Evolutionary conservation across 768 basidiomycete species (phyloP), one percentile per base, ranked within the genome.

Genomic region (Gymnopilus dilepis): DNA sequence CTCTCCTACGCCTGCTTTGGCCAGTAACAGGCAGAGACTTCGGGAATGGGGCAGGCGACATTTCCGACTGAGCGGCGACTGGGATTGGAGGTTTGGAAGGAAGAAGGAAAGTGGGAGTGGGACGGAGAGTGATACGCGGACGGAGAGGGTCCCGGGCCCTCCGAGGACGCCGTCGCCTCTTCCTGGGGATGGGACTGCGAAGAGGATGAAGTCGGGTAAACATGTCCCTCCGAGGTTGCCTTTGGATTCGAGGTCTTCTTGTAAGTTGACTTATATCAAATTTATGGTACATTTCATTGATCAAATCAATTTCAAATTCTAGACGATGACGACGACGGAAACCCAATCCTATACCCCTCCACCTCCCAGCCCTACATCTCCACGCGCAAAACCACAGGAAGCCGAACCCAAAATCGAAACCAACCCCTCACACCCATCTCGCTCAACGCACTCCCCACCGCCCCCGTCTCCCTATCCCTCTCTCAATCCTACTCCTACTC

Each of bases 21-120:
- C n/a, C n/a, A n/a, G n/a, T n/a, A n/a, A 69, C 30, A 74, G 70
- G 54, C 68, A 60, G 28, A 75, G 80, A 0, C 70, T 82, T 65
- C 78, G 80, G 50, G 83, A 83, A 59, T 88, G 86, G 88, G 78
- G 87, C 0, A 76, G 77, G 57, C 79, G 85, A 8, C 81, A 84
- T 60, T 70, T 88, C 28, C 86, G 81, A 59, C 74, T 89, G 41
- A 86, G 85, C 65, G 80, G 82, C 2, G 86, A 84, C 57, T 82
- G 82, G 3, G 75, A 79, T 22, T 78, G 69, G 58, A 74, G 74
- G 28, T 78, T 80, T 51, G 69, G 67, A 52, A 67, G 75, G 66
- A 67, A 61, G 56, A 60, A 62, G 21, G 56, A 24, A 47, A 48
- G 37, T 50, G 60, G 31, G 38, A 47, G 19, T 48, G 33, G 28